Percentiles rank a stretch among this genome's conserved stretches.
Conservation (phyloP, 805 yeast species). For the Maudiozyma bulderi region DNA sequence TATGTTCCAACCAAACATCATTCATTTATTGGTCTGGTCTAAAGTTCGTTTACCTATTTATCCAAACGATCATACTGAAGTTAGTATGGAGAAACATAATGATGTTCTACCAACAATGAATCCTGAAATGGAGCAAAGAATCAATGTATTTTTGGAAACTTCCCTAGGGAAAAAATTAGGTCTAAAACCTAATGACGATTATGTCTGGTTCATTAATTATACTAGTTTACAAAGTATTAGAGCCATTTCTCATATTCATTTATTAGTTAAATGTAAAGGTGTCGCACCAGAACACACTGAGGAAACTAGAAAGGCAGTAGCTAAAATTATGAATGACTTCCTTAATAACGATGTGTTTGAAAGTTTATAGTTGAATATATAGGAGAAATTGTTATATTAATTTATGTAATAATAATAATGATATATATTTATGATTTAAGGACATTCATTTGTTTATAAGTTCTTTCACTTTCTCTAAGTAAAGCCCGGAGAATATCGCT, state of each 20-base stretch:
- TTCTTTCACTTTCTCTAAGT: no score
- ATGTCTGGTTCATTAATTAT: constrained; percentile 68
- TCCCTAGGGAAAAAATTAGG: constrained; percentile 29
- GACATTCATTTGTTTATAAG: no score
- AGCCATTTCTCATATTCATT: constrained; percentile 62
- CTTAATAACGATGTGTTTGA: neutral
- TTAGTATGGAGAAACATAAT: constrained; percentile 27
- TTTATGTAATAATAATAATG: no score
- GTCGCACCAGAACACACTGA: neutral
- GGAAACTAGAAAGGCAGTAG: neutral
- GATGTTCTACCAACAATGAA: constrained; percentile 26
- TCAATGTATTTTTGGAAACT: constrained; percentile 41
- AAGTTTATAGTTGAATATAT: neutral
- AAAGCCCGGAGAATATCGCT: no score
- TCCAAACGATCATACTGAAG: constrained; percentile 26
- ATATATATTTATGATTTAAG: no score
- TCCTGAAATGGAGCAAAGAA: constrained; percentile 34
- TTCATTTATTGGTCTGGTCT: constrained; percentile 61
- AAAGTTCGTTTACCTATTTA: constrained; percentile 47
- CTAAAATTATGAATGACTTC: neutral
- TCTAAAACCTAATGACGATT: constrained; percentile 25
- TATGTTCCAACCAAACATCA: constrained; percentile 40
- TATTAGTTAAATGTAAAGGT: constrained; percentile 33
- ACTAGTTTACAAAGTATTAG: constrained; percentile 58
- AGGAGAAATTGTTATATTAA: no score